Percentiles rank a stretch among this genome's conserved stretches.
These are phyloP conservation scores for Pichia norvegensis DNA, from an alignment of 1,139 yeast species.

Conservation along the genomic window DNA sequence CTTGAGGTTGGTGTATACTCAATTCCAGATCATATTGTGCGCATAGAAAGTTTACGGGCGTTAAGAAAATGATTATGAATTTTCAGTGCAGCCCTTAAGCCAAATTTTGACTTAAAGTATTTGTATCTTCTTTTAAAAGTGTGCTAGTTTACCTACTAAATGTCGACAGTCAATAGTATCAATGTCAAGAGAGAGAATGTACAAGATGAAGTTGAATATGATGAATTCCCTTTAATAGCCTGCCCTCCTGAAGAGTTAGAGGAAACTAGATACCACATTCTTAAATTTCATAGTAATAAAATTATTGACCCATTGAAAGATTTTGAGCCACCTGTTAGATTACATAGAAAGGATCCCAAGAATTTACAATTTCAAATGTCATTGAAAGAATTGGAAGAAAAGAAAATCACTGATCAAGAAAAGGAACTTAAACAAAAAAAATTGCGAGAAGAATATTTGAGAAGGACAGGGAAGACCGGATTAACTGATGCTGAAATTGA, in stretches of 20 bases:
- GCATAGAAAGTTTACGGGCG: no score
- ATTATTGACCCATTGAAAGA: constrained; percentile 60
- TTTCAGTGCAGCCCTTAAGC: no score
- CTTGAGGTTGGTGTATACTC: no score
- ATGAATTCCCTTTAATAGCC: constrained; percentile 65
- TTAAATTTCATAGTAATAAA: constrained; percentile 70
- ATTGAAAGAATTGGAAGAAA: constrained; percentile 51
- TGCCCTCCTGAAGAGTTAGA: constrained; percentile 66
- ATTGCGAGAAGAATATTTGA: constrained; percentile 24
- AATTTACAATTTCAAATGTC: constrained; percentile 80
- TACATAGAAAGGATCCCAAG: constrained; percentile 89
- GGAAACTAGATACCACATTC: constrained; percentile 69
- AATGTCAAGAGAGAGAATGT: constrained; percentile 4
- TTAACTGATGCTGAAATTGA: constrained; percentile 24
- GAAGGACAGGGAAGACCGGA: constrained; percentile 18
- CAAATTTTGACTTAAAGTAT: no score
- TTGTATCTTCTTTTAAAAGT: background rate
- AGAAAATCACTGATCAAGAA: constrained; percentile 35
- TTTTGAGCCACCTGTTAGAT: constrained; percentile 73
- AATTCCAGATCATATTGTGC: no score
- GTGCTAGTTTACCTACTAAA: background rate
- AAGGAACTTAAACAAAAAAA: constrained; percentile 28
- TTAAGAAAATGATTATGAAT: no score
- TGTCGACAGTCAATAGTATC: background rate
- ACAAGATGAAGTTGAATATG: constrained; percentile 26